Percentiles rank a stretch among this genome's conserved stretches.
Conservation (phyloP, 768 basidiomycete species). For the Kwoniella newhampshirensis region DNA sequence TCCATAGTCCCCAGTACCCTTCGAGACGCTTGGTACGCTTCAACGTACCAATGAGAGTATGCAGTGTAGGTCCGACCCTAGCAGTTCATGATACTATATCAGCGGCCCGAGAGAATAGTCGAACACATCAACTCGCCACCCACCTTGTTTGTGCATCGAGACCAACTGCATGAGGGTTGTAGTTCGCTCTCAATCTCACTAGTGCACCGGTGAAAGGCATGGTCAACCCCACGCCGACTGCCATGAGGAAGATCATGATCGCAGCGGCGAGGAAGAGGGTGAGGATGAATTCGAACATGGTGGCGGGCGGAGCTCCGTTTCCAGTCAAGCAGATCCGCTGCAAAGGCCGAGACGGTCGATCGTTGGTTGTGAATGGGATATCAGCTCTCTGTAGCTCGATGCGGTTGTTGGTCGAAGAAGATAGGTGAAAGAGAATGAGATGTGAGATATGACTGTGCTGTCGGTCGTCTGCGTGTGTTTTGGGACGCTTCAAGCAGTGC, state of each 20-base stretch:
- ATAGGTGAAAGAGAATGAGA: no score
- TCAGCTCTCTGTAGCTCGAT: no score
- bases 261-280: slow-evolving; percentile 45
- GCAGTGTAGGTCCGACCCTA: slow-evolving; percentile 52
- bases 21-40: slow-evolving; percentile 50
- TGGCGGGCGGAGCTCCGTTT: neutral
- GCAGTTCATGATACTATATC: neutral
- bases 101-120: neutral
- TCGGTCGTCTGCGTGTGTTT: neutral
- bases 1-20: slow-evolving; percentile 52
- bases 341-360: neutral
- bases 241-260: slow-evolving; percentile 49
- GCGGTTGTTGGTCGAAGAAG: no score
- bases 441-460: neutral
- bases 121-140: neutral
- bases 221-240: slow-evolving; percentile 43
- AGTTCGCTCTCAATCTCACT: slow-evolving; percentile 50
- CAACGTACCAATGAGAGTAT: slow-evolving; percentile 44
- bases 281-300: slow-evolving; percentile 39
- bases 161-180: slow-evolving; percentile 51
- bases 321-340: neutral
- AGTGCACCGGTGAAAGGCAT: slow-evolving; percentile 53
- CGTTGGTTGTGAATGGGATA: no score
- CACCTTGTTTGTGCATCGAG: slow-evolving; percentile 49
- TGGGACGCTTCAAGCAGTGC: neutral